Evolutionary conservation across 768 basidiomycete genomes (phyloP), one percentile per base, ranked within the genome.

Genomic region (Hericium coralloides): DNA sequence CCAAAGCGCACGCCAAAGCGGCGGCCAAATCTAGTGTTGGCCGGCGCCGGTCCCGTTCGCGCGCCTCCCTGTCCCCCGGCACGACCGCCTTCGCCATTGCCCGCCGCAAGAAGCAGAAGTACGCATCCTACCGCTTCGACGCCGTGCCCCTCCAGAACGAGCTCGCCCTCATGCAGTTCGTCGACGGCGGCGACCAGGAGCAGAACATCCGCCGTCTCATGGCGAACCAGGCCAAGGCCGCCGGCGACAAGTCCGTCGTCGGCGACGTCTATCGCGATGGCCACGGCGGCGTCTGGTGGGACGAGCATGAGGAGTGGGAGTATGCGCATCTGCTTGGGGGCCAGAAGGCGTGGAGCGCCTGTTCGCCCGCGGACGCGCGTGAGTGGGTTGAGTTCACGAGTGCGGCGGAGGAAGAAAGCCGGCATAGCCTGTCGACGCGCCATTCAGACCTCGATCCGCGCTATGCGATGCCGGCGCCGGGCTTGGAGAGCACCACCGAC

Each of bases 221-320:
- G 25, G 67, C 20, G 12, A 48, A 73, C 12, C 79, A 80, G 12
- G 74, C 73, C 1, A 20, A 26, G 20, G 20, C 20, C 48, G 2
- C 15, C 48, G 48, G 20, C 20, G n/a, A 12, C 48, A 12, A 26
- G 26, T 26, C 23, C 14, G 48, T 12, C 23, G n/a, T 49, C 20
- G 48, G 12, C 4, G 82, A 78, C 51, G 78, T 84, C 3, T 79
- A 79, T 67, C 75, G 82, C 17, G 85, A 89, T 55, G 82, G 70
- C 0, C 73, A 76, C 23, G 85, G 85, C 22, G 79, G 80, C 0
- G 53, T 87, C 14, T 89, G 87, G 85, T 77, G 79, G 74, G 87
- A 89, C 62, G 79, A 77, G 55, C 84, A 85, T 12, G 87, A 89
- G 66, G 79, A 83, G 63, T 74, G 78, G 76, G 87, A 89, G 64